These are phyloP conservation scores for Aspergillus tanneri DNA, from an alignment of 2,329 filamentous ascomycete species.

Conservation along the genomic window DNA sequence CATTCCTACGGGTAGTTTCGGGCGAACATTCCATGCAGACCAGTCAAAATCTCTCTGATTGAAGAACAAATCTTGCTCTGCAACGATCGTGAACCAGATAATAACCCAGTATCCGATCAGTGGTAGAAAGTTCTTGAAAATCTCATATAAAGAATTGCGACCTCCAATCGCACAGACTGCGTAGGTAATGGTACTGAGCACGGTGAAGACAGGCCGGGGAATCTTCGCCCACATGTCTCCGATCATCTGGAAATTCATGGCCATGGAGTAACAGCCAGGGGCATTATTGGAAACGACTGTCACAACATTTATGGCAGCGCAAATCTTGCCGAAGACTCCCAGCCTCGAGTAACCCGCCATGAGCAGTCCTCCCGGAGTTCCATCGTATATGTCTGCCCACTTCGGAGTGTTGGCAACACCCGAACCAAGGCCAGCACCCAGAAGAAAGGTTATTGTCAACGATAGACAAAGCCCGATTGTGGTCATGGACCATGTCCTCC, in stretches of 20 bases:
- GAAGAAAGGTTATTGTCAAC: slow-evolving; percentile 36
- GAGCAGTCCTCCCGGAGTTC: slow-evolving; percentile 38
- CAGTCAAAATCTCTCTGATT: slow-evolving; percentile 42
- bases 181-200: slow-evolving; percentile 43
- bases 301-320: slow-evolving; percentile 44
- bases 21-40: slow-evolving; percentile 41
- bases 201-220: slow-evolving; percentile 46
- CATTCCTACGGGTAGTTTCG: slow-evolving; percentile 42
- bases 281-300: slow-evolving; percentile 47
- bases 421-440: slow-evolving; percentile 46
- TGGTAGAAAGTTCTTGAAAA: slow-evolving; percentile 48
- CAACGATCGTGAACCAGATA: slow-evolving; percentile 44
- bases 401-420: slow-evolving; percentile 34
- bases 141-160: slow-evolving; percentile 43
- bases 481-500: slow-evolving; percentile 41
- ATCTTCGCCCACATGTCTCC: slow-evolving; percentile 39
- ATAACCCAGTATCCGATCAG: slow-evolving; percentile 50
- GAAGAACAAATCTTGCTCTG: slow-evolving; percentile 47
- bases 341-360: slow-evolving; percentile 40
- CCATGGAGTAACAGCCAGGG: slow-evolving; percentile 47
- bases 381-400: slow-evolving; percentile 22
- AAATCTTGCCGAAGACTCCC: slow-evolving; percentile 46
- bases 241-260: slow-evolving; percentile 46
- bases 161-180: slow-evolving; percentile 47
- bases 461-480: slow-evolving; percentile 36